These are phyloP conservation scores for Pseudoturritis turrita DNA, from an alignment of 345 rosid genomes.

Conservation along the genomic window DNA sequence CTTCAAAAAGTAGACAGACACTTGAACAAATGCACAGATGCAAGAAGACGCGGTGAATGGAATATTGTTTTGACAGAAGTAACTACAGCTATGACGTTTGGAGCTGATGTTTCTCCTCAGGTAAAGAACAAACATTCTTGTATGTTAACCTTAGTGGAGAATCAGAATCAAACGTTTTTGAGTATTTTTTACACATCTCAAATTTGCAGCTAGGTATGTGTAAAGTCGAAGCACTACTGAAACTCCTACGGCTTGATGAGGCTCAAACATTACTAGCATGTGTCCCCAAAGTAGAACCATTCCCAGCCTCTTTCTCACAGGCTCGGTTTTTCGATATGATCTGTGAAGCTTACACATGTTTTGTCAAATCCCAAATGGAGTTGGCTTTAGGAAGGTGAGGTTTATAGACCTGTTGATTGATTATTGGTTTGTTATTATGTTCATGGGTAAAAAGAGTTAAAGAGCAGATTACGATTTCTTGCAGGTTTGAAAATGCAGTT, in stretches of 20 bases:
- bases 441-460: slow-evolving; percentile 30
- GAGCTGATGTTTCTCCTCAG: slow-evolving; percentile 87
- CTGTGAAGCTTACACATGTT: slow-evolving; percentile 65
- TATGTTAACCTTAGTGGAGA: slow-evolving; percentile 28
- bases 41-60: slow-evolving; percentile 78
- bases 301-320: slow-evolving; percentile 35
- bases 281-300: slow-evolving; percentile 49
- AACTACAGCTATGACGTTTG: slow-evolving; percentile 69
- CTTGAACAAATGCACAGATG: slow-evolving; percentile 59
- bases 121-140: slow-evolving; percentile 34
- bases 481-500: slow-evolving; percentile 95
- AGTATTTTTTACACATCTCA: background rate
- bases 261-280: slow-evolving; percentile 46
- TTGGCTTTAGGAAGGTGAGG: slow-evolving; percentile 94
- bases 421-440: background rate
- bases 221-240: slow-evolving; percentile 90
- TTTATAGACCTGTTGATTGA: background rate
- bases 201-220: slow-evolving; percentile 80
- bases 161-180: slow-evolving; percentile 20
- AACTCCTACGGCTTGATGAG: slow-evolving; percentile 81
- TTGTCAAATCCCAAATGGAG: slow-evolving; percentile 79
- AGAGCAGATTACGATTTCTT: slow-evolving; percentile 38
- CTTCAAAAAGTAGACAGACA: slow-evolving; percentile 70
- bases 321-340: slow-evolving; percentile 69
- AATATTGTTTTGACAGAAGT: slow-evolving; percentile 56